Evolutionary conservation across 805 yeast genomes (phyloP), one percentile per base, ranked within the genome.

Genomic region (Metschnikowia borealis): DNA sequence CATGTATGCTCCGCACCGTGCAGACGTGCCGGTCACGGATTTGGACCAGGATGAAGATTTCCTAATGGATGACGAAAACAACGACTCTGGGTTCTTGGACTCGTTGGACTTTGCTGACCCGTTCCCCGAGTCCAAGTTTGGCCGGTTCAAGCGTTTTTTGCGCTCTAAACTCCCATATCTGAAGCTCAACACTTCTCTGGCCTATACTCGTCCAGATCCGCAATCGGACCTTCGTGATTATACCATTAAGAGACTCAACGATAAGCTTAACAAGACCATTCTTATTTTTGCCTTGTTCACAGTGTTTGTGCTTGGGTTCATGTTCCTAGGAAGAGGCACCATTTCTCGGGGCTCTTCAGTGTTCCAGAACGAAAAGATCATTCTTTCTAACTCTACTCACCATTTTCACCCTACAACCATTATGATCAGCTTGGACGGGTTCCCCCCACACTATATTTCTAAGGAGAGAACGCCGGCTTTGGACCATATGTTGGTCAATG

Each of bases 361-460:
- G 11, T 48, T 40, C 47, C 47, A 46, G 20, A 37, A 42, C 46
- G 18, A 34, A 14, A 52, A 52, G 29, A 66, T 68, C 52, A 52
- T 63, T 2, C 55, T 73, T 8, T 64, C 71, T 35, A 89, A 89
- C 62, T 86, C 89, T 1, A 85, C 95, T 0, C 82, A 80, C 54
- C 70, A 70, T 2, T 88, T 84, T 65, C 72, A 84, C 59, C 87
- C 94, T n/a, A 82, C 96, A 7, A 91, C 97, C 1, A 68, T 91
- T 1, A 63, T 90, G 42, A 73, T 91, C 1, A 89, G 96, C 0
- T 66, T 92, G 29, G 96, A 89, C 64, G 97, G 96, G 8, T 86
- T 91, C 65, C 96, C 91, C 62, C 97, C 97, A 2, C 92, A 88
- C 61, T 87, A 89, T 63, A 80, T 91, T 11, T 82, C 84, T 2